Evolutionary conservation across 179 eudicot species (phyloP).

Genomic region (Beta lomatogona): DNA sequence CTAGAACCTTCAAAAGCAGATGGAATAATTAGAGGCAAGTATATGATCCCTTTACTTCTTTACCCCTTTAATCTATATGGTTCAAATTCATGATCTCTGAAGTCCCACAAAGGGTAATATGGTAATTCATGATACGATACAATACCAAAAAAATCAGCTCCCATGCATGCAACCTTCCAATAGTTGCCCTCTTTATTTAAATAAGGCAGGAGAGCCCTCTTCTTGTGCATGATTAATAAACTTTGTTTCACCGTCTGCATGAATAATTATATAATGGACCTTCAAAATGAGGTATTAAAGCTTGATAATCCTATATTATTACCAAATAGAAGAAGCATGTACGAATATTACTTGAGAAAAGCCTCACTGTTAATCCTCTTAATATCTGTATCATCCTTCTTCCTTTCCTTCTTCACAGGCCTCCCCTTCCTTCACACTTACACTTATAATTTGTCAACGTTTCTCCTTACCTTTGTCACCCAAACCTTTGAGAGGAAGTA

Average conservation of each 20-base stretch:
- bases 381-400: conserved; percentile 22
- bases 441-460: conserved; percentile 15
- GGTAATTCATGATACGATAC: not conserved
- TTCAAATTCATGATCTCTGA: not conserved
- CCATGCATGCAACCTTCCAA: not conserved
- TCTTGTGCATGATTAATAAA: not conserved
- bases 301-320: not conserved
- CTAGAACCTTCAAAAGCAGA: conserved; percentile 28
- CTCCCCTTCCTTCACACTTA: conserved; percentile 19
- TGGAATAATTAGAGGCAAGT: not conserved
- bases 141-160: not conserved
- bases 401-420: conserved; percentile 24
- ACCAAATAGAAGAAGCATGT: not conserved
- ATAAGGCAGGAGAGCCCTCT: not conserved
- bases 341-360: not conserved
- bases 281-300: conserved; percentile 7
- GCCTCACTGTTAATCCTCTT: conserved; percentile 19
- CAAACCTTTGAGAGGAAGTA: conserved; percentile 28
- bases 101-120: not conserved
- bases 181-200: not conserved
- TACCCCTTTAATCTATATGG: conserved; percentile 6
- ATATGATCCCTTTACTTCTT: not conserved
- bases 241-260: too few species aligned
- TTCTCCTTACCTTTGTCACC: conserved; percentile 10
- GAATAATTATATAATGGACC: not conserved